Percentiles rank a stretch among this genome's conserved stretches.
Evolutionary conservation across 1,284 basidiomycete species (phyloP).

Genomic region (Ganoderma lucidum): DNA sequence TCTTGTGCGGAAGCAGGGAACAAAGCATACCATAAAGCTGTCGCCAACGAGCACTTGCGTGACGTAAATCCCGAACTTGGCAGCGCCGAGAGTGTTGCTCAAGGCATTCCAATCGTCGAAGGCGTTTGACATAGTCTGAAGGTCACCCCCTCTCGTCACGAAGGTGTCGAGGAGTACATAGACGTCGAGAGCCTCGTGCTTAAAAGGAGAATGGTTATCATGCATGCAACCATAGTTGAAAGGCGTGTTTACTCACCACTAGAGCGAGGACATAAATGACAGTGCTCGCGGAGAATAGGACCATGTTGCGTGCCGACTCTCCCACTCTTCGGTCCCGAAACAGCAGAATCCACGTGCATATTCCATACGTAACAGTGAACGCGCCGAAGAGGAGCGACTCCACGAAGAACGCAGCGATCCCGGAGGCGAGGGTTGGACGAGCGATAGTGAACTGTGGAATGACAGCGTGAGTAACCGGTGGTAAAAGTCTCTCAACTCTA

Average conservation of each 20-base stretch:
- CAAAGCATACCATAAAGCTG: slow-evolving; percentile 17
- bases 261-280: slow-evolving; percentile 23
- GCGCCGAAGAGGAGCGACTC: slow-evolving; percentile 27
- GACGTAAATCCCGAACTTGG: slow-evolving; percentile 19
- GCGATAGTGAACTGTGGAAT: neutral
- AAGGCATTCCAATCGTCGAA: slow-evolving; percentile 13
- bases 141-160: slow-evolving; percentile 10
- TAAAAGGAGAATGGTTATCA: neutral
- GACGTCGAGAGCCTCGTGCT: slow-evolving; percentile 24
- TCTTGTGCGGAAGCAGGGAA: too few relatives aligned
- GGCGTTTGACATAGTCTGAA: neutral
- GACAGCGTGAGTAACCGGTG: neutral
- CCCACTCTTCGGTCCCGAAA: slow-evolving; percentile 7
- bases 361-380: slow-evolving; percentile 23
- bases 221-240: too few relatives aligned
- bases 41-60: slow-evolving; percentile 24
- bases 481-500: neutral
- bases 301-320: neutral
- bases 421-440: slow-evolving; percentile 12
- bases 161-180: slow-evolving; percentile 19
- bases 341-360: slow-evolving; percentile 28
- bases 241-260: slow-evolving; percentile 14
- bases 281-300: slow-evolving; percentile 20
- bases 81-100: slow-evolving; percentile 16
- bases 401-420: slow-evolving; percentile 15